These are phyloP conservation scores for Entrophospora sp. DNA, from an alignment of 192 early-diverging fungal species.

Conservation along the genomic window DNA sequence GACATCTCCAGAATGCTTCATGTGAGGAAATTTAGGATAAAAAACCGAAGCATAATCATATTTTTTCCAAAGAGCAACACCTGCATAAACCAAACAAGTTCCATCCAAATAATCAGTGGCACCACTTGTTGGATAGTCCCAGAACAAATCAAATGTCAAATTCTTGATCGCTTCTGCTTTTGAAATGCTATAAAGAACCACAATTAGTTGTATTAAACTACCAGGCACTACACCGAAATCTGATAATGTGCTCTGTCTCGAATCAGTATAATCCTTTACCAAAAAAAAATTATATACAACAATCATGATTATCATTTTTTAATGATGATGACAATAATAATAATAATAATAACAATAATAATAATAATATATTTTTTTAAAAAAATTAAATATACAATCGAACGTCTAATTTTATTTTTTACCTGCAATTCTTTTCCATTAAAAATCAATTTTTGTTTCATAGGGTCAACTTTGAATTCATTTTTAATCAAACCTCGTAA, in stretches of 20 bases:
- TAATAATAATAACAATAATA: not conserved
- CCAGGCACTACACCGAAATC: constrained; percentile 11
- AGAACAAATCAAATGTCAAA: constrained; percentile 14
- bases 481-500: not conserved
- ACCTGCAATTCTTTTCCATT: constrained; percentile 13
- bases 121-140: not conserved
- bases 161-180: not conserved
- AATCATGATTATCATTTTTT: too few relatives aligned
- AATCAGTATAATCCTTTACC: not conserved
- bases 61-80: not conserved
- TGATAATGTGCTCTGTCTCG: not conserved
- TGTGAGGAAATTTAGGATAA: not conserved
- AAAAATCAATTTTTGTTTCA: constrained; percentile 19
- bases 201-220: constrained; percentile 16
- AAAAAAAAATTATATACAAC: not conserved
- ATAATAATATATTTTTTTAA: not conserved
- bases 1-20: constrained; percentile 20
- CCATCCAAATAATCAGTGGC: constrained; percentile 16
- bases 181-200: constrained; percentile 11
- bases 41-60: not conserved
- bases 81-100: constrained; percentile 16
- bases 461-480: not conserved
- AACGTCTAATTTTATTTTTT: too few relatives aligned
- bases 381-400: not conserved
- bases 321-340: too few relatives aligned